These are phyloP conservation scores for Trichopus zeylanicus DNA, from an alignment of 116 monocot genomes.

Conservation along the genomic window DNA sequence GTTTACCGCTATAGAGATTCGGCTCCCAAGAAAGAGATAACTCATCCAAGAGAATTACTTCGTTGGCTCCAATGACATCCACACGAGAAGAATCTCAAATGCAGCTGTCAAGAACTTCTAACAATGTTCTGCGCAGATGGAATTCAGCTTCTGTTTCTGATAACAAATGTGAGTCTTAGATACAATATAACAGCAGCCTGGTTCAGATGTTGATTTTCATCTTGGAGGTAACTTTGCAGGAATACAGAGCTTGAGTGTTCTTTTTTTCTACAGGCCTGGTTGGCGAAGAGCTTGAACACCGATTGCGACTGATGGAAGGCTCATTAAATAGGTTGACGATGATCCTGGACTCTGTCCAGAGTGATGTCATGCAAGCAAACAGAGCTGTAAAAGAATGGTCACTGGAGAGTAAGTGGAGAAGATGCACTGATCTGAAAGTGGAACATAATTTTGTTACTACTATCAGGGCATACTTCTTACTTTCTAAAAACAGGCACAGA, in stretches of 20 bases:
- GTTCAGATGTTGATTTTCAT: background rate
- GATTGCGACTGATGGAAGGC: constrained; percentile 54
- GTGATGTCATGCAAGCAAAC: constrained; percentile 76
- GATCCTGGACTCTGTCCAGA: constrained; percentile 65
- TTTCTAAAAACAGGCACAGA: background rate
- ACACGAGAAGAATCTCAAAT: constrained; percentile 64
- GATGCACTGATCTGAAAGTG: constrained; percentile 1
- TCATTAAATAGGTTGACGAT: constrained; percentile 64
- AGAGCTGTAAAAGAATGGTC: constrained; percentile 69
- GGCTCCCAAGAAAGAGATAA: constrained; percentile 68
- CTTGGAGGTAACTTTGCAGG: background rate
- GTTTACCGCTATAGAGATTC: constrained; percentile 41
- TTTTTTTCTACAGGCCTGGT: constrained; percentile 46
- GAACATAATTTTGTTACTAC: background rate
- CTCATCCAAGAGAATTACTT: constrained; percentile 42
- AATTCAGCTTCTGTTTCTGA: constrained; percentile 46
- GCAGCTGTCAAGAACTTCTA: constrained; percentile 60
- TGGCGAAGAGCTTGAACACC: constrained; percentile 72
- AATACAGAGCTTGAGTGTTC: background rate
- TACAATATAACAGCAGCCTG: background rate
- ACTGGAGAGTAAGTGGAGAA: constrained; percentile 58
- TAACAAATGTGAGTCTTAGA: constrained; percentile 55
- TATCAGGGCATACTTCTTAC: background rate
- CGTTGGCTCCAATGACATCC: constrained; percentile 32
- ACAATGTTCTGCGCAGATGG: constrained; percentile 42